Percentiles rank a stretch among this genome's conserved stretches.
Evolutionary conservation across 2,329 filamentous ascomycete species (phyloP).

Genomic region (Beauveria caledonica): DNA sequence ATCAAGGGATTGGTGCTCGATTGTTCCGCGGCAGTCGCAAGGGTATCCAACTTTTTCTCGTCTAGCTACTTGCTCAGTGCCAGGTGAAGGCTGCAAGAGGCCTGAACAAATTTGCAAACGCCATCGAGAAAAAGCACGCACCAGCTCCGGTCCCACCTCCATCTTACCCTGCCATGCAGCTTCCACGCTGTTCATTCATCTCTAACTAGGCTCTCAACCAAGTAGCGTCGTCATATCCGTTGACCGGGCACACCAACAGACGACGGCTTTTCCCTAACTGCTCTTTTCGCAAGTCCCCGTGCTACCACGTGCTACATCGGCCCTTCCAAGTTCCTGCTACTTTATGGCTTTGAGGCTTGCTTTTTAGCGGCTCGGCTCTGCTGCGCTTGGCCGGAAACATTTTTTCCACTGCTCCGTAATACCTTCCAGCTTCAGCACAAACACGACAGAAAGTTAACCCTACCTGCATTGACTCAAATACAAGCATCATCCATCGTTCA

Average conservation of each 20-base stretch:
- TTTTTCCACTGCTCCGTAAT: background rate
- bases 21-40: background rate
- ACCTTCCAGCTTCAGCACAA: background rate
- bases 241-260: constrained; percentile 6
- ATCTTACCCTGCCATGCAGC: background rate
- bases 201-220: background rate
- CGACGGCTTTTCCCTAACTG: background rate
- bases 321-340: background rate
- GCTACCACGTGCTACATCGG: background rate
- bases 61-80: background rate
- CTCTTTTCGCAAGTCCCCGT: background rate
- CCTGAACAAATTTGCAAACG: background rate
- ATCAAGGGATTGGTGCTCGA: background rate
- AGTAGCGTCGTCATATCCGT: background rate
- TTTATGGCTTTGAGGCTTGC: background rate
- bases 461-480: background rate
- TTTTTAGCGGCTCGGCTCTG: background rate
- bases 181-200: background rate
- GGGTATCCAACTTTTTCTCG: background rate
- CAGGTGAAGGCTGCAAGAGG: background rate
- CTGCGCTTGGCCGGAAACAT: background rate
- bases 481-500: background rate
- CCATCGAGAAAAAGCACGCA: constrained; percentile 7
- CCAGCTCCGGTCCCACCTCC: constrained; percentile 1
- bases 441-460: background rate